These are phyloP conservation scores for Hypoxylon crocopeplum DNA, from an alignment of 495 filamentous ascomycete genomes.

Conservation along the genomic window DNA sequence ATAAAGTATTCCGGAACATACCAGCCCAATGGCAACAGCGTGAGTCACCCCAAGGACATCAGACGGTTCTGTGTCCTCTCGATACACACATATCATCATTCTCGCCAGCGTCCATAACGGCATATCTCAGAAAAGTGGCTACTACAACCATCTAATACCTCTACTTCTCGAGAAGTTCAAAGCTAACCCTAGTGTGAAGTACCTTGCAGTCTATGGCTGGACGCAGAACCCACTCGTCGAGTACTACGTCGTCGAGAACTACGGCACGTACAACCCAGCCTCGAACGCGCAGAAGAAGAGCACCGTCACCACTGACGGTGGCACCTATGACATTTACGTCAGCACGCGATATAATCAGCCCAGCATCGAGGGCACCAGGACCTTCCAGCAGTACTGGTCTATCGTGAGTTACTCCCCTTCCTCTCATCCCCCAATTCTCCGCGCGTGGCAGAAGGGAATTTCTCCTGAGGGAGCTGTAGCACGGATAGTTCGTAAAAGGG, in stretches of 20 bases:
- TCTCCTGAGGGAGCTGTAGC: too few relatives aligned
- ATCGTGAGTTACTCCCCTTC: slow-evolving; percentile 40
- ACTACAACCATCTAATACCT: too few relatives aligned
- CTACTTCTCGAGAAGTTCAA: too few relatives aligned
- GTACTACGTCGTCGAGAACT: slow-evolving; percentile 66
- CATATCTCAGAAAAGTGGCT: too few relatives aligned
- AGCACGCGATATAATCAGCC: slow-evolving; percentile 61
- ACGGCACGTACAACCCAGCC: slow-evolving; percentile 62
- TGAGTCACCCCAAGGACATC: background rate
- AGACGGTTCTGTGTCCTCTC: slow-evolving; percentile 44
- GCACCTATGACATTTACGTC: slow-evolving; percentile 64
- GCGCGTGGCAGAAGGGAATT: too few relatives aligned
- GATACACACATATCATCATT: too few relatives aligned
- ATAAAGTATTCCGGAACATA: slow-evolving; percentile 58
- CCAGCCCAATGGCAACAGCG: slow-evolving; percentile 54
- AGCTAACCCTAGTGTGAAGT: too few relatives aligned
- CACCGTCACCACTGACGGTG: slow-evolving; percentile 60
- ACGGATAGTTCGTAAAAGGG: too few relatives aligned
- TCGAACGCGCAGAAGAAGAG: slow-evolving; percentile 54
- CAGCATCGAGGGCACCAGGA: slow-evolving; percentile 63
- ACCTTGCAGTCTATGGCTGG: too few relatives aligned
- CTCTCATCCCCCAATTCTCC: too few relatives aligned
- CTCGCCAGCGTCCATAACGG: too few relatives aligned
- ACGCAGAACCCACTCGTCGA: slow-evolving; percentile 66
- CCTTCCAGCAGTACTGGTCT: slow-evolving; percentile 69